Conservation (phyloP, 169 alveolate genomes). For the Plasmodium ovale region DNA sequence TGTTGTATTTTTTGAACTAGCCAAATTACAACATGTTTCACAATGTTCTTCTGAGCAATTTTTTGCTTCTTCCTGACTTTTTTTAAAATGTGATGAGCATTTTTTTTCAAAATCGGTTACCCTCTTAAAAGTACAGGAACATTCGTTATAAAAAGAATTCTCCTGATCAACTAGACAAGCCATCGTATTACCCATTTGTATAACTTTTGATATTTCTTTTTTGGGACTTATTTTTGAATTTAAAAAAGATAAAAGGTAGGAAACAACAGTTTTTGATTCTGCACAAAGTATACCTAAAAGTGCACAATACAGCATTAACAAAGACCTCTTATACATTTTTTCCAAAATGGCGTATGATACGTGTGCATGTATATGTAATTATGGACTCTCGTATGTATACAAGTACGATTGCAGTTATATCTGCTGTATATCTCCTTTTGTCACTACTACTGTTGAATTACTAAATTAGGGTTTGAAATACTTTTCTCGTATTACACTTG, state of each 20-base stretch:
- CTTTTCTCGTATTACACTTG: not conserved
- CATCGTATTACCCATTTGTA: constrained; percentile 59
- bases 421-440: too few relatives aligned
- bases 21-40: constrained; percentile 75
- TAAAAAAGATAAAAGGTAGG: constrained; percentile 44
- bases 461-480: not conserved
- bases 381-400: too few relatives aligned
- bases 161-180: constrained; percentile 44
- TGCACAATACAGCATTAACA: constrained; percentile 14
- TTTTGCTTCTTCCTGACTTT: constrained; percentile 76
- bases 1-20: constrained; percentile 21
- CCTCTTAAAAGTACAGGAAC: constrained; percentile 60
- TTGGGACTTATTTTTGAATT: constrained; percentile 54
- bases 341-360: not conserved
- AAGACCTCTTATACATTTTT: constrained; percentile 38
- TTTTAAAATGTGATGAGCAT: constrained; percentile 67
- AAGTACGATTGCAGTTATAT: too few relatives aligned
- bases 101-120: constrained; percentile 66
- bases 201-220: constrained; percentile 62
- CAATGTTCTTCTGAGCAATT: constrained; percentile 69
- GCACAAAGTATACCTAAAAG: constrained; percentile 13
- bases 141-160: constrained; percentile 31
- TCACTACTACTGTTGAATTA: not conserved
- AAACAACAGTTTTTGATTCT: constrained; percentile 44
- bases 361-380: not conserved